A percentile compares a stretch with the other conserved stretches of the same genome.
phyloP scores from a whole-genome alignment of 768 basidiomycete genomes.

The Holtermanniella nyarrowii region DNA sequence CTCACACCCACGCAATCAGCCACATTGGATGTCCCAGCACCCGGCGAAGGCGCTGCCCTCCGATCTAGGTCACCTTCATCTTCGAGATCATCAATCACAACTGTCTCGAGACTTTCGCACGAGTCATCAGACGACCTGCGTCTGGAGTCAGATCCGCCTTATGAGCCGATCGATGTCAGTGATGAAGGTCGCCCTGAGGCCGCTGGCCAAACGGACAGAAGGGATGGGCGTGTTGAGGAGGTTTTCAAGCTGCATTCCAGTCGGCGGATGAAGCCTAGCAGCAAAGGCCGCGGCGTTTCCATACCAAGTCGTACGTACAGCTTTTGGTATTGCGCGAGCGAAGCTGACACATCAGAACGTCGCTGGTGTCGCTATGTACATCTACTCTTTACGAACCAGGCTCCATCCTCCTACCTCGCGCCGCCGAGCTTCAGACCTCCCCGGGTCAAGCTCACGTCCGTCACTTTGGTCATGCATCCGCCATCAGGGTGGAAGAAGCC shows the following conservation, averaged over 20 bases:
- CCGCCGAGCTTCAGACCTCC: background rate
- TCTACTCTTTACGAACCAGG: conserved; percentile 22
- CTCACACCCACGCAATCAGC: background rate
- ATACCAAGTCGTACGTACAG: conserved; percentile 29
- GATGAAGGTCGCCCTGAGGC: conserved; percentile 13
- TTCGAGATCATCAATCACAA: conserved; percentile 16
- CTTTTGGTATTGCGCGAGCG: background rate
- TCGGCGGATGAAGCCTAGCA: conserved; percentile 32
- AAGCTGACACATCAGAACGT: conserved; percentile 10
- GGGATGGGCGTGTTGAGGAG: conserved; percentile 28
- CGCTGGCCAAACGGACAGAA: conserved; percentile 24
- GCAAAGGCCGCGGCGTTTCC: conserved; percentile 29
- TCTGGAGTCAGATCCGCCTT: conserved; percentile 7
- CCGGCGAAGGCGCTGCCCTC: background rate
- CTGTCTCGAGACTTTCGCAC: conserved; percentile 17
- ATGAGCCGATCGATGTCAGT: conserved; percentile 27
- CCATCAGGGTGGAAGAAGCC: conserved; percentile 28
- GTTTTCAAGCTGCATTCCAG: conserved; percentile 34
- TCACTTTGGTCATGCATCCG: conserved; percentile 26
- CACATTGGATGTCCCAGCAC: background rate
- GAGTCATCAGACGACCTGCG: conserved; percentile 12
- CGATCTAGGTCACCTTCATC: conserved; percentile 5
- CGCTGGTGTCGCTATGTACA: conserved; percentile 35
- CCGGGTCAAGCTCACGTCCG: conserved; percentile 26
- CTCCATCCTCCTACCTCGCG: conserved; percentile 19